A percentile compares a stretch with the other conserved stretches of the same genome.
These are phyloP conservation scores for Polygonum aviculare DNA, from an alignment of 148 eudicot genomes.

Conservation along the genomic window DNA sequence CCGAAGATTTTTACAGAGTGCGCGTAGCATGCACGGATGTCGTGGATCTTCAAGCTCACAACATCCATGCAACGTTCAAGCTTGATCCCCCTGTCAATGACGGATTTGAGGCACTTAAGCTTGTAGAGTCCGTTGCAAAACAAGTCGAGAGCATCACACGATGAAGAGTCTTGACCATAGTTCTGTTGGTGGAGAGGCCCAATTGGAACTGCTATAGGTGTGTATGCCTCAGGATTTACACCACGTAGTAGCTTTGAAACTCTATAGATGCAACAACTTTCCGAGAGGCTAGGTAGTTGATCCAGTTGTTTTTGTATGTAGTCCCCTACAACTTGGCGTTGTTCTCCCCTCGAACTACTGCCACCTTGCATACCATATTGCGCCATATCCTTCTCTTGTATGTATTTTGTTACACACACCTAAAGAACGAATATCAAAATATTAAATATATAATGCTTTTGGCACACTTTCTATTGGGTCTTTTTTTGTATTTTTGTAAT, in stretches of 20 bases:
- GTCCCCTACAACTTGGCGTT: rapidly evolving
- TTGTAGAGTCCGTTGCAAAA: background rate
- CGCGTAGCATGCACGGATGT: background rate
- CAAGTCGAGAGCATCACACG: background rate
- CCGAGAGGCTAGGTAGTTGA: background rate
- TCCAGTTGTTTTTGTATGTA: background rate
- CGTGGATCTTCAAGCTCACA: background rate
- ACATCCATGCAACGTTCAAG: background rate
- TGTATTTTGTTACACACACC: no score
- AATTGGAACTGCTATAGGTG: background rate
- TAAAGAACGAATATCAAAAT: no score
- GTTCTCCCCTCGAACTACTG: background rate
- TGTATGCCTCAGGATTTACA: background rate
- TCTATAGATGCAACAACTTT: constrained; percentile 5
- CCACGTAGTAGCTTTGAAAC: background rate
- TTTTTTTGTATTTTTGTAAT: no score
- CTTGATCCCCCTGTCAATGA: background rate
- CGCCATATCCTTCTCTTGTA: no score
- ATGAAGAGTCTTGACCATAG: background rate
- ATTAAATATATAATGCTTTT: no score
- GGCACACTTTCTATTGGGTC: no score
- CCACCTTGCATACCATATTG: background rate
- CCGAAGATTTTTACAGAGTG: background rate
- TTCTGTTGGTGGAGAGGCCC: constrained; percentile 2
- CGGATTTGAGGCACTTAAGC: background rate